Percentiles rank a stretch among this genome's conserved stretches.
These are phyloP conservation scores for Aureobasidium sp. DNA, from an alignment of 2,329 filamentous ascomycete genomes.

Conservation along the genomic window DNA sequence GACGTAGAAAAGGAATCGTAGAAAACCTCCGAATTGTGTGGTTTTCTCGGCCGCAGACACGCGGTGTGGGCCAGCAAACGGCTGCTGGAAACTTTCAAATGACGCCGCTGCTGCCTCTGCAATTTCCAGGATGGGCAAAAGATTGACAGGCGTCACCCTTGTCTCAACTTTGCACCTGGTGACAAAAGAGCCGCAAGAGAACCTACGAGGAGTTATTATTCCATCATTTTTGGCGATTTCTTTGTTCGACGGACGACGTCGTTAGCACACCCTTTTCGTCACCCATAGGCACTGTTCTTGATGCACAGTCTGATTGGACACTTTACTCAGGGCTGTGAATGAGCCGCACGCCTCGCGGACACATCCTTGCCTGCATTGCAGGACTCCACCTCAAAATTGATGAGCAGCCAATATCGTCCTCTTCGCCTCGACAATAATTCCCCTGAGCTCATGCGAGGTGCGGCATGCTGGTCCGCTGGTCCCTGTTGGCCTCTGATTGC, in stretches of 20 bases:
- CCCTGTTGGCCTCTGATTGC: neutral
- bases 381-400: neutral
- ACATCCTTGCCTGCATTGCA: neutral
- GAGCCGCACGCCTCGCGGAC: constrained; percentile 6
- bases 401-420: neutral
- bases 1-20: neutral
- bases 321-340: neutral
- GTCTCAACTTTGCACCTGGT: neutral
- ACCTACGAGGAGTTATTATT: neutral
- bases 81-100: neutral
- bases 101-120: neutral
- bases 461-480: neutral
- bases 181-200: neutral
- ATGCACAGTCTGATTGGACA: neutral
- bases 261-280: neutral
- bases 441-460: neutral
- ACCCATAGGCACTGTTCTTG: neutral
- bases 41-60: neutral
- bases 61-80: neutral
- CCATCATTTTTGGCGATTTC: neutral
- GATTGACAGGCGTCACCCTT: neutral
- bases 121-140: neutral
- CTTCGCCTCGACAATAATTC: neutral
- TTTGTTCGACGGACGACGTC: neutral
- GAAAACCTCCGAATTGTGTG: neutral